These are phyloP conservation scores for Pyrenophora tritici-repentis DNA, from an alignment of 2,329 filamentous ascomycete genomes.

Conservation along the genomic window DNA sequence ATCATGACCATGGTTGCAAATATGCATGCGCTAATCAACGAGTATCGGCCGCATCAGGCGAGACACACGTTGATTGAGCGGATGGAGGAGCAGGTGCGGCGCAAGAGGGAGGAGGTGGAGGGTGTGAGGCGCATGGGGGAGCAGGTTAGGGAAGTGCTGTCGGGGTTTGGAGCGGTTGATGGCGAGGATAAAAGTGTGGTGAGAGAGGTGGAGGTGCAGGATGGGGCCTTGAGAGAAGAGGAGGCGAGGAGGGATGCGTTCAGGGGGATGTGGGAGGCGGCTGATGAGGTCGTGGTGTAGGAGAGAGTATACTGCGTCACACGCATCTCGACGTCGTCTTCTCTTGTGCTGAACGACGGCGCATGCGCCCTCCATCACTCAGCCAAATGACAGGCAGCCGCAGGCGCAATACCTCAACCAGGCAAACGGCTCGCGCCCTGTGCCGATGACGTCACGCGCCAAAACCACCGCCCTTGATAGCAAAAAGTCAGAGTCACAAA, in stretches of 20 bases:
- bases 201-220: constrained; percentile 21
- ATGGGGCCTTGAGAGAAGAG: constrained; percentile 11
- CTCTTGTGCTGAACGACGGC: no score
- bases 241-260: constrained; percentile 33
- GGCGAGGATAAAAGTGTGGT: constrained; percentile 7
- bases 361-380: no score
- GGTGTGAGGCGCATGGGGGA: constrained; percentile 69
- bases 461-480: no score
- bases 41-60: constrained; percentile 92
- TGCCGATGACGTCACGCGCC: no score
- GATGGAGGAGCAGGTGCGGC: constrained; percentile 83
- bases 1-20: constrained; percentile 85
- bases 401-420: no score
- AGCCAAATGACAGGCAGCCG: no score
- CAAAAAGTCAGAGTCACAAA: no score
- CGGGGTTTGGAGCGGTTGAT: constrained; percentile 60
- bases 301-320: no score
- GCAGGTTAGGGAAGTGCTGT: constrained; percentile 74
- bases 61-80: constrained; percentile 82
- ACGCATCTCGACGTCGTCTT: no score
- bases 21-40: constrained; percentile 89
- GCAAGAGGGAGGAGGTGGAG: constrained; percentile 72
- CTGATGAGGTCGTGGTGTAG: constrained; percentile 42
- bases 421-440: no score
- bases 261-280: constrained; percentile 42